Conservation (phyloP, 2,329 filamentous ascomycete species). For the Torrubiellomyces zombiae region DNA sequence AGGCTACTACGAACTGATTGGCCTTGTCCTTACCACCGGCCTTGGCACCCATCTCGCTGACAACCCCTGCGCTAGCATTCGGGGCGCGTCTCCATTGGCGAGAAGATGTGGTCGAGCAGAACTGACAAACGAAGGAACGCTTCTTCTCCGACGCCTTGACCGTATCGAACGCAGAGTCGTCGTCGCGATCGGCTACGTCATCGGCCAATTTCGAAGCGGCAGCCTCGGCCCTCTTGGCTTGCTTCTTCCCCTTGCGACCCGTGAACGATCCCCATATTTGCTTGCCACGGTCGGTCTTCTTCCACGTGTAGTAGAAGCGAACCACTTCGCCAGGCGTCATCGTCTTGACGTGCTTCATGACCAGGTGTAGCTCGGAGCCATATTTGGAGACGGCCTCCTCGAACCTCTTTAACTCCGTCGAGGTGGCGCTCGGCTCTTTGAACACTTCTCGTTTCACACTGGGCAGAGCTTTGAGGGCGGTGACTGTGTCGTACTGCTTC, state of each 20-base stretch:
- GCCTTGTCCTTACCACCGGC: conserved; percentile 60
- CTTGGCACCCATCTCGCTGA: conserved; percentile 43
- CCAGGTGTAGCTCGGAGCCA: conserved; percentile 72
- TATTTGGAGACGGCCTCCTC: conserved; percentile 82
- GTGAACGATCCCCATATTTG: conserved; percentile 83
- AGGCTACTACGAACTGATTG: conserved; percentile 56
- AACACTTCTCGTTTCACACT: conserved; percentile 54
- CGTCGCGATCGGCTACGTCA: conserved; percentile 79
- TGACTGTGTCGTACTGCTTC: conserved; percentile 53
- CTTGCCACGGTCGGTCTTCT: conserved; percentile 73
- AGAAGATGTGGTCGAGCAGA: conserved; percentile 65
- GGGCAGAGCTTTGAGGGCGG: conserved; percentile 53
- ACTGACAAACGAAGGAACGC: conserved; percentile 82
- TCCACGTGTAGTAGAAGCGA: conserved; percentile 95
- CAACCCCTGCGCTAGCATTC: conserved; percentile 52
- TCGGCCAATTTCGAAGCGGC: conserved; percentile 65
- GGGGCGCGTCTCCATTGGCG: conserved; percentile 88
- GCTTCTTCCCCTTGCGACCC: conserved; percentile 79
- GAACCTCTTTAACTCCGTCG: conserved; percentile 73
- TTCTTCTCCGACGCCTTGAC: conserved; percentile 69
- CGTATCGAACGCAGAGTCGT: conserved; percentile 91
- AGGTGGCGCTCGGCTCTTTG: conserved; percentile 67
- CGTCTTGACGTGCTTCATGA: conserved; percentile 74
- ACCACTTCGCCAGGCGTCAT: conserved; percentile 67
- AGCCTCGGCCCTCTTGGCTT: conserved; percentile 57